phyloP scores from a whole-genome alignment of 345 rosid species.

The Eucalyptus tenuipes region DNA sequence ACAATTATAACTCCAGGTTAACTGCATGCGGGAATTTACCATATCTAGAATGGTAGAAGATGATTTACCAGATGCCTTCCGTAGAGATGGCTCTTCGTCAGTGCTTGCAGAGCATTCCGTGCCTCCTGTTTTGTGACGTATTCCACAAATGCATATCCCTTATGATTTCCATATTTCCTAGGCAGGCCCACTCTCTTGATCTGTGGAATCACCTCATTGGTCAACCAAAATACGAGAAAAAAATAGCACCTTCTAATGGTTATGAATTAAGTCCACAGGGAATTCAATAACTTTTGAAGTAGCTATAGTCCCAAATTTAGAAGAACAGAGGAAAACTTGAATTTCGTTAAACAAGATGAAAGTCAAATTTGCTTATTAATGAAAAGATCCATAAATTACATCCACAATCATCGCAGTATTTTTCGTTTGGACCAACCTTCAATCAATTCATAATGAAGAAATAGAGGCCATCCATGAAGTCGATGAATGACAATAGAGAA shows the following conservation, averaged over 20 bases:
- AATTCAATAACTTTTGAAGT: not conserved
- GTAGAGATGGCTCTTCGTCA: conserved; percentile 65
- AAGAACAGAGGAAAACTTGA: not conserved
- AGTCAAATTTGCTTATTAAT: not conserved
- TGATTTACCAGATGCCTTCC: conserved; percentile 74
- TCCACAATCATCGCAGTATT: not conserved
- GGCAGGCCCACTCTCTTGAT: conserved; percentile 81
- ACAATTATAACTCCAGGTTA: not conserved
- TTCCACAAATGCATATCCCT: conserved; percentile 81
- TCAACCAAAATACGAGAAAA: not conserved
- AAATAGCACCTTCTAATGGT: not conserved
- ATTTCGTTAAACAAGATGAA: not conserved
- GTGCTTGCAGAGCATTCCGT: conserved; percentile 49
- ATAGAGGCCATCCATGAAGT: not conserved
- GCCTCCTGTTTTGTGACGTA: conserved; percentile 84
- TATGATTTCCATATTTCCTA: conserved; percentile 55
- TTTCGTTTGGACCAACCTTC: not conserved
- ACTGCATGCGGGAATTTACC: not conserved
- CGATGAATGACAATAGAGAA: not conserved
- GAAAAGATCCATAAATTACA: not conserved
- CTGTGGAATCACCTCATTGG: conserved; percentile 11
- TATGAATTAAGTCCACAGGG: not conserved
- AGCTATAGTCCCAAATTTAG: not conserved
- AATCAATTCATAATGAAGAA: not conserved
- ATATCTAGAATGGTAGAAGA: not conserved